A percentile compares a stretch with the other conserved stretches of the same genome.
Conservation (phyloP, 345 rosid genomes). For the Zanthoxylum bungeanum region DNA sequence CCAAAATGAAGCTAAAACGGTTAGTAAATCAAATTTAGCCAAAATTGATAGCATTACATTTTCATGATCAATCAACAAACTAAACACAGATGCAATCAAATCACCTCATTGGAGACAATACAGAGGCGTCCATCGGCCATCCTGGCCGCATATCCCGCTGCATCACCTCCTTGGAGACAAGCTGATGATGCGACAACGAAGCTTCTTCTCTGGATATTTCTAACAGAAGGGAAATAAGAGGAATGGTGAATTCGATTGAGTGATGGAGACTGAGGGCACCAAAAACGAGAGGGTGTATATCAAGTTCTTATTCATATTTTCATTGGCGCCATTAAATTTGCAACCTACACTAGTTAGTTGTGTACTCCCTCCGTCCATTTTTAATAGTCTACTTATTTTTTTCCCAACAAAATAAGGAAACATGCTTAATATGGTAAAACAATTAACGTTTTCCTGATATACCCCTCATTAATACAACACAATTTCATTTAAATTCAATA, state of each 20-base stretch:
- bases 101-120: constrained; percentile 87
- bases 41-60: background rate
- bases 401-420: too few relatives aligned
- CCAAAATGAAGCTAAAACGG: background rate
- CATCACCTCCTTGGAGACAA: constrained; percentile 89
- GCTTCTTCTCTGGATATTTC: constrained; percentile 39
- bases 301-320: too few relatives aligned
- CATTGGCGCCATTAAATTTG: too few relatives aligned
- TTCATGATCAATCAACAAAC: background rate
- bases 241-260: constrained; percentile 36
- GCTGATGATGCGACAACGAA: constrained; percentile 53
- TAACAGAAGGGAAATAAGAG: too few relatives aligned
- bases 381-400: too few relatives aligned
- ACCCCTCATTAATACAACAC: too few relatives aligned
- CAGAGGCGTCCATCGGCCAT: constrained; percentile 94
- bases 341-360: too few relatives aligned
- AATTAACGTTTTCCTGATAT: too few relatives aligned
- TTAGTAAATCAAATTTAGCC: background rate
- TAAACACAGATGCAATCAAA: background rate
- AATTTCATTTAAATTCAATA: too few relatives aligned
- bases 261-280: constrained; percentile 49
- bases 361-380: too few relatives aligned
- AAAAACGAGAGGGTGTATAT: too few relatives aligned
- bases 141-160: constrained; percentile 95
- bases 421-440: too few relatives aligned